Conservation (phyloP, 148 eudicot genomes). For the Fagopyrum esculentum region DNA sequence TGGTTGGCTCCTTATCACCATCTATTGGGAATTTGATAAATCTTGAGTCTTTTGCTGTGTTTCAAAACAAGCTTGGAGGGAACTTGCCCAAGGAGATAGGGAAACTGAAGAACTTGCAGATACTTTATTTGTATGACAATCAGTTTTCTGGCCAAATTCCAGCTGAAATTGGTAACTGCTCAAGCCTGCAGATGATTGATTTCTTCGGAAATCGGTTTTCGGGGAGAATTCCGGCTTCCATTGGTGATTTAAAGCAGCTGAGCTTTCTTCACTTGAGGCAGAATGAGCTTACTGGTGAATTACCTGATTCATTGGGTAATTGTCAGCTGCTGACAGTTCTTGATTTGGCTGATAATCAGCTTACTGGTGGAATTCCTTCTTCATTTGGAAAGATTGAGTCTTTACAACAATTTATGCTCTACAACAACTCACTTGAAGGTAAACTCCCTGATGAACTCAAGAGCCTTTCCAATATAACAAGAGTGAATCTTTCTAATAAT, state of each 20-base stretch:
- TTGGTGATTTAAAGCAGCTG: constrained; percentile 55
- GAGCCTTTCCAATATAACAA: constrained; percentile 53
- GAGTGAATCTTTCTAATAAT: constrained; percentile 79
- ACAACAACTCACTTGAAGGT: constrained; percentile 83
- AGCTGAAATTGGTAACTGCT: constrained; percentile 80
- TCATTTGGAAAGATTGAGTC: constrained; percentile 40
- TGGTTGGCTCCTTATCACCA: constrained; percentile 59
- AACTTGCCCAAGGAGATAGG: constrained; percentile 72
- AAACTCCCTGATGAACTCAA: constrained; percentile 51
- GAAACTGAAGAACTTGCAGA: constrained; percentile 46
- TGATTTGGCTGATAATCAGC: constrained; percentile 77
- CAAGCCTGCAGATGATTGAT: constrained; percentile 82
- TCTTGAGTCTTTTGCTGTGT: constrained; percentile 59
- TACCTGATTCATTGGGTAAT: constrained; percentile 67
- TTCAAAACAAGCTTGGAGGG: constrained; percentile 54
- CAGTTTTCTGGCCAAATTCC: constrained; percentile 81
- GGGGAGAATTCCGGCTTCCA: constrained; percentile 51
- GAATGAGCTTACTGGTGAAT: constrained; percentile 64
- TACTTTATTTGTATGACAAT: constrained; percentile 62
- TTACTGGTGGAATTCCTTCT: constrained; percentile 70
- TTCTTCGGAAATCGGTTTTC: constrained; percentile 74
- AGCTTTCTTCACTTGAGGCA: constrained; percentile 68
- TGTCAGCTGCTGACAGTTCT: constrained; percentile 56
- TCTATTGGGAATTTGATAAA: constrained; percentile 55
- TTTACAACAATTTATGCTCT: constrained; percentile 76